Evolutionary conservation across 2,329 filamentous ascomycete species (phyloP), one percentile per base, ranked within the genome.

Genomic region (Diaporthe capsici): DNA sequence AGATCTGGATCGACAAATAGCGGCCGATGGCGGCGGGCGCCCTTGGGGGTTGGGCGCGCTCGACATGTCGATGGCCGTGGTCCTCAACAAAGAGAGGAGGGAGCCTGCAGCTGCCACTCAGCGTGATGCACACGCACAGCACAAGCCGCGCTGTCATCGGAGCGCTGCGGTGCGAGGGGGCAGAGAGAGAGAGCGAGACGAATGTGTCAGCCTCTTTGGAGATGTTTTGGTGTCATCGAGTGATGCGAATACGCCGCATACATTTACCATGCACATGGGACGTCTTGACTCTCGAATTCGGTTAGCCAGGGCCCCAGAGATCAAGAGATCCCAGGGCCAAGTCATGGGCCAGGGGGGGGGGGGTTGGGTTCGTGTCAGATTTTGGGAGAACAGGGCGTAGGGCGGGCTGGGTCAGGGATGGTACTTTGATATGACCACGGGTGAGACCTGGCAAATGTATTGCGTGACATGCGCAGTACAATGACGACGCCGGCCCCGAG

Each of bases 21-120:
- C 65, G 49, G 47, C 65, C 65, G 49, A 70, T 70, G 49, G 65
- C 65, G 65, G 65, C 65, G 65, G 65, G 65, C 65, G 65, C 65
- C 65, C 10, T 37, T 28, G 47, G 34, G 12, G 44, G 39, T 65
- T 67, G 63, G 47, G 63, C 65, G 65, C 34, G 49, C 12, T 13
- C 34, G 49, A 42, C 65, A 42, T 68, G 47, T 42, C 22, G n/a
- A n/a, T 7, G 37, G 7, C 28, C 12, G 10, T 57, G 15, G 7
- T 57, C 15, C 25, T 31, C 25, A 55, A 12, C 12, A 13, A 22
- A 53, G 15, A 17, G n/a, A 42, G 37, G 9, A 9, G 15, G 12
- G 6, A 39, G 12, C 20, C 31, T 70, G 49, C 65, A 42, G 34
- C 49, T 12, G 65, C 65, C 34, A 70, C 42, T 55, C 49, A n/a